phyloP scores from a whole-genome alignment of 352 stramenopile genomes.

The Sclerospora graminicola region DNA sequence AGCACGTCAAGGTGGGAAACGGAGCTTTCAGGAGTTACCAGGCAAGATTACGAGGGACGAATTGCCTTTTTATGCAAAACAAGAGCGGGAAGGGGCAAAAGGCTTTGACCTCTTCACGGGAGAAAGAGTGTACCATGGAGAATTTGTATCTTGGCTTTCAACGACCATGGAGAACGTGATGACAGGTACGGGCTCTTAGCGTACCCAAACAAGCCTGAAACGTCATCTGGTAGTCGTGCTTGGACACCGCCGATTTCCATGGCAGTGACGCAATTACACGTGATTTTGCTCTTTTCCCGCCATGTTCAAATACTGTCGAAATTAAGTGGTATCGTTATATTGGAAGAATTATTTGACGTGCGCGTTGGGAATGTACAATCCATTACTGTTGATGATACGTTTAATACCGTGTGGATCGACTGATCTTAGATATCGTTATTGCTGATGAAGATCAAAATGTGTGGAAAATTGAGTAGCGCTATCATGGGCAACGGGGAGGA shows the following conservation, averaged over 20 bases:
- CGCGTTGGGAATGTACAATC: slow-evolving; percentile 65
- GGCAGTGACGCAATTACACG: slow-evolving; percentile 91
- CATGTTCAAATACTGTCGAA: no score
- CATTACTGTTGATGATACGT: slow-evolving; percentile 58
- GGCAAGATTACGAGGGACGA: slow-evolving; percentile 76
- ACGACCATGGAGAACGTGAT: slow-evolving; percentile 77
- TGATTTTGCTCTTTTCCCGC: slow-evolving; percentile 84
- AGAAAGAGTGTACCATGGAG: slow-evolving; percentile 85
- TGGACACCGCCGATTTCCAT: no score
- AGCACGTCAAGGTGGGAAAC: slow-evolving; percentile 70
- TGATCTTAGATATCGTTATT: slow-evolving; percentile 70
- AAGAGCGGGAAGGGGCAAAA: slow-evolving; percentile 69
- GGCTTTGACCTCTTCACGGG: slow-evolving; percentile 86
- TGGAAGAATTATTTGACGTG: slow-evolving; percentile 75
- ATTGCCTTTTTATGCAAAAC: slow-evolving; percentile 66
- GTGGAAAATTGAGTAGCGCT: slow-evolving; percentile 89
- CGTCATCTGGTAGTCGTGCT: slow-evolving; percentile 59
- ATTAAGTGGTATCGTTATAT: slow-evolving; percentile 76
- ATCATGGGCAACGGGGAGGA: slow-evolving; percentile 52
- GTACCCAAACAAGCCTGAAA: slow-evolving; percentile 55
- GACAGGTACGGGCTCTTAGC: slow-evolving; percentile 59
- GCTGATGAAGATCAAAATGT: slow-evolving; percentile 86
- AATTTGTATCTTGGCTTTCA: slow-evolving; percentile 60
- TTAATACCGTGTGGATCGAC: slow-evolving; percentile 75
- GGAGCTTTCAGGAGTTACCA: slow-evolving; percentile 86